Evolutionary conservation across 352 stramenopile genomes (phyloP), one percentile per base, ranked within the genome.

Genomic region (Vaucheria bursata): DNA sequence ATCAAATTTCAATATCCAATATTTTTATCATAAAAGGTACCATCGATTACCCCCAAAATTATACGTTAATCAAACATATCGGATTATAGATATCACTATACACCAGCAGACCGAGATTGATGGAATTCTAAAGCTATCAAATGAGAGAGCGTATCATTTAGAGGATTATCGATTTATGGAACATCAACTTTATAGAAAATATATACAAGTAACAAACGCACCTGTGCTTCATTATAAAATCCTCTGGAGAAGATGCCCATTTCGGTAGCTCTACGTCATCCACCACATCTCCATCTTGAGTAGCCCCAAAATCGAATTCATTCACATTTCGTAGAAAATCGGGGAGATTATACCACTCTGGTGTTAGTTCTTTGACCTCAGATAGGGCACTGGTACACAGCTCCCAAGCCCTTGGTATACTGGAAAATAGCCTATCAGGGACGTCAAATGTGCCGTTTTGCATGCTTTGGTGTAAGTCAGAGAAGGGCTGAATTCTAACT

Each of bases 351-450:
- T 97, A 99, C 83, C 96, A 99, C 86, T 99, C 96, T 6, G 96
- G 96, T 12, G 92, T 98, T 6, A 99, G 85, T 82, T 99, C 96
- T 86, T 99, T 99, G 8, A 98, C 94, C 84, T 99, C 96, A 50
- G 93, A 92, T 0, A 94, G 93, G 25, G 93, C 92, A 25, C 89
- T 93, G 38, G 97, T 98, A 82, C 94, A 98, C 91, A 97, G 97
- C 29, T 96, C 91, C 92, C 93, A 99, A 8, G 94, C 93, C 39
- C 90, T 86, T 7, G 88, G 83, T 59, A 99, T 88, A 69, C 91
- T 97, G 37, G 88, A 90, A 74, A 99, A 99, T 3, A 99, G 85
- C 0, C 96, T 91, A 85, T 99, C 96, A 0, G 95, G 90, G 6
- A 97, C 92, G 86, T 99, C 96, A 82, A 98, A 99, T 75, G 97